Evolutionary conservation across 116 monocot genomes (phyloP), one percentile per base, ranked within the genome.

Genomic region (Iris pallida): DNA sequence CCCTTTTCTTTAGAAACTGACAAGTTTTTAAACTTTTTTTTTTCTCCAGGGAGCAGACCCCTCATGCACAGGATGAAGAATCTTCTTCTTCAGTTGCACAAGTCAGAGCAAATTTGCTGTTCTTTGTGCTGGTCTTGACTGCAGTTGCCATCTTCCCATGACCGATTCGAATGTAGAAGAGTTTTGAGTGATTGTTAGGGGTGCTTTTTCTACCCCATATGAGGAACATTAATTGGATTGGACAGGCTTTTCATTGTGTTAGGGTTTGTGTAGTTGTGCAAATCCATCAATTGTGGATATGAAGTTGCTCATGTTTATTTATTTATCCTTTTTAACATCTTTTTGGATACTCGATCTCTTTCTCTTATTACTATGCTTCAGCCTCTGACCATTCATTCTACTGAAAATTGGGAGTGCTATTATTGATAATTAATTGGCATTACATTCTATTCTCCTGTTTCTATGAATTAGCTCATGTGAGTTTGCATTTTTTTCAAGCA

Each of bases 1-100:
- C 13, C 7, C 58, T 20, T 58, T 58, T 18, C 58, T 58, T 5
- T 30, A 17, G 20, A 17, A 19, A 20, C 58, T 18, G 58, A 58
- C 20, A 18, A 17, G 20, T 5, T 61, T 61, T 15, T 11, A 10
- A 20, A 20, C 20, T 61, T 61, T 61, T 55, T 55, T 16, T 16
- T 42, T 30, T 61, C 12, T 76, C 16, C 69, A 76, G 76, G 69
- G 20, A 42, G 8, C 76, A 76, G 56, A 47, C 8, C 56, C 55
- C 68, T 30, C 76, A 76, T 57, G 76, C 63, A 6, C 8, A 57
- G 42, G 46, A 7, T 5, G 16, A 47, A 7, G 5, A 58, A 9
- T 65, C 55, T 12, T 62, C 69, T 16, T 47, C 70, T 46, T 69
- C 76, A 14, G n/a, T 20, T 55, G 17, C 12, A 9, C 1, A 5